phyloP scores from a whole-genome alignment of 2,329 filamentous ascomycete genomes.

The Mollisia scopiformis region DNA sequence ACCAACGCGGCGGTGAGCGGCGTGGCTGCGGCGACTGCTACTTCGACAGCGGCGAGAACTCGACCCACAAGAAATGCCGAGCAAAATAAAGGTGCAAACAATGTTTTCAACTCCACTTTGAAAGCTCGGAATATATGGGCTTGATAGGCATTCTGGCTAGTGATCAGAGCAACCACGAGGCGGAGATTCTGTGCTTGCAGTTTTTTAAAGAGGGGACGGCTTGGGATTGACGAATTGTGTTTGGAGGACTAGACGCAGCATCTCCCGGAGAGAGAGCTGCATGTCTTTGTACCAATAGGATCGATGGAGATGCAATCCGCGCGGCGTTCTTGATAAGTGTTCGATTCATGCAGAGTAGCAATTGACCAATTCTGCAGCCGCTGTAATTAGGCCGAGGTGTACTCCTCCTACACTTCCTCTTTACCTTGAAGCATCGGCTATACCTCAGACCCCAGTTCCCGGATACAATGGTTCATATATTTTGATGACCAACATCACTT shows the following conservation, averaged over 20 bases:
- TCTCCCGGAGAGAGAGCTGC: neutral
- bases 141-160: neutral
- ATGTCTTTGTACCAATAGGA: neutral
- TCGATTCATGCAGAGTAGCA: neutral
- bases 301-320: neutral
- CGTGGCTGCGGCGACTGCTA: neutral
- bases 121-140: neutral
- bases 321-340: neutral
- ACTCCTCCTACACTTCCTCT: neutral
- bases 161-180: neutral
- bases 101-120: neutral
- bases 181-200: neutral
- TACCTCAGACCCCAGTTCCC: neutral
- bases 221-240: neutral
- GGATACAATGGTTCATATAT: neutral
- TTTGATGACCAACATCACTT: neutral
- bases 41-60: neutral
- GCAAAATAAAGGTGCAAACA: neutral
- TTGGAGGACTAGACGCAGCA: neutral
- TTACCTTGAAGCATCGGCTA: neutral
- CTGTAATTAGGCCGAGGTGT: neutral
- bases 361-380: neutral
- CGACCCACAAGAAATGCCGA: neutral
- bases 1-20: neutral
- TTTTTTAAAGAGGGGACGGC: neutral